Percentiles rank a stretch among this genome's conserved stretches.
These are phyloP conservation scores for Russula compacta DNA, from an alignment of 768 basidiomycete species.

Conservation along the genomic window DNA sequence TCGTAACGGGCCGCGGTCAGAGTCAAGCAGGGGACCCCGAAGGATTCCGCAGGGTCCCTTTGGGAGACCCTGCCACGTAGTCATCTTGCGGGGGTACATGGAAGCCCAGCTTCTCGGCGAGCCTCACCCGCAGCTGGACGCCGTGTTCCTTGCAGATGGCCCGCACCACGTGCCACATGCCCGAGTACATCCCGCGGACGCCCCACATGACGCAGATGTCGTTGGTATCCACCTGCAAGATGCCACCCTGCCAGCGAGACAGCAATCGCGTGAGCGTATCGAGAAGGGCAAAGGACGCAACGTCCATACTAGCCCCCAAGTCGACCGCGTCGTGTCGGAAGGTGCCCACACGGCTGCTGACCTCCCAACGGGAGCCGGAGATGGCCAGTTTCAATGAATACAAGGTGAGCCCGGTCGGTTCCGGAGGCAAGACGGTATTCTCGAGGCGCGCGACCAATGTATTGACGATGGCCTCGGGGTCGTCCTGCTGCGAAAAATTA, in stretches of 20 bases:
- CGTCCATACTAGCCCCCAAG: background rate
- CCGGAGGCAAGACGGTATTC: too few relatives aligned
- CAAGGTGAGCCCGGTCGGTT: background rate
- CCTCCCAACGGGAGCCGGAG: background rate
- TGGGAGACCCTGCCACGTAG: background rate
- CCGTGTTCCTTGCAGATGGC: background rate
- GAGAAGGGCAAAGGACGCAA: background rate
- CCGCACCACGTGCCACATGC: background rate
- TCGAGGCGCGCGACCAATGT: background rate
- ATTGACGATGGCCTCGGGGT: background rate
- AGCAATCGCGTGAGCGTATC: slow-evolving; percentile 7
- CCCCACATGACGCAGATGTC: slow-evolving; percentile 1
- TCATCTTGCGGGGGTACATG: too few relatives aligned
- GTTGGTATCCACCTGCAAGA: background rate
- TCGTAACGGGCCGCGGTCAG: too few relatives aligned
- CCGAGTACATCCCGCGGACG: background rate
- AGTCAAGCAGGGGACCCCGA: too few relatives aligned
- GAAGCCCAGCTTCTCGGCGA: background rate
- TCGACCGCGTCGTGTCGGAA: background rate
- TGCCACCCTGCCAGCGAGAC: background rate
- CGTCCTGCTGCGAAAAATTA: background rate
- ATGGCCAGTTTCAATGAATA: background rate
- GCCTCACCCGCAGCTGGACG: background rate
- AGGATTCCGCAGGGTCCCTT: background rate
- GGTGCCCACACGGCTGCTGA: background rate